Evolutionary conservation across 805 yeast genomes (phyloP).

Genomic region (Ogataea zsoltii): DNA sequence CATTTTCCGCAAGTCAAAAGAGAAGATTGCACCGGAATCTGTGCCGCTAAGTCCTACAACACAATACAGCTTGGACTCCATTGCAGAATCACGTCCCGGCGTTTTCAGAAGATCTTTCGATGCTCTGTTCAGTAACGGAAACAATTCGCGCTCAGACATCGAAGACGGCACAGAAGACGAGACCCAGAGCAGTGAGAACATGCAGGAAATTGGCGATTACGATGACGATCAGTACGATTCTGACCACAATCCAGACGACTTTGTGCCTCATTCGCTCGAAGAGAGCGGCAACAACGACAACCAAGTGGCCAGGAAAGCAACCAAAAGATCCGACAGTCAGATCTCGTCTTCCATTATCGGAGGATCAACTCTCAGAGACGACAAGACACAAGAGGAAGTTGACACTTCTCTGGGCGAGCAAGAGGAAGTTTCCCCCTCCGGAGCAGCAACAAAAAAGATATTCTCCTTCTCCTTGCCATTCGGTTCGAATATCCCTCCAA

Average conservation of each 20-base stretch:
- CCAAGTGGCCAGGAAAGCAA: neutral
- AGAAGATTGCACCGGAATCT: neutral
- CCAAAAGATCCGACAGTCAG: constrained; percentile 9
- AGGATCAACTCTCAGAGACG: constrained; percentile 39
- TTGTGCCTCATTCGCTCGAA: neutral
- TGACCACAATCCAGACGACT: neutral
- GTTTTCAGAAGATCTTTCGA: constrained; percentile 5
- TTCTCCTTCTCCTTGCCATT: constrained; percentile 63
- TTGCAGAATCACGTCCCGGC: neutral
- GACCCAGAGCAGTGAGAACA: constrained; percentile 19
- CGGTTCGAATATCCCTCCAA: constrained; percentile 39
- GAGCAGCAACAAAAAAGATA: constrained; percentile 31
- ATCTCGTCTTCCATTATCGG: constrained; percentile 53
- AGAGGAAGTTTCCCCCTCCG: constrained; percentile 26
- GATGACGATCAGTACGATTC: constrained; percentile 22
- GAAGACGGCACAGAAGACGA: constrained; percentile 1
- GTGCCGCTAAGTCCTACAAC: constrained; percentile 3
- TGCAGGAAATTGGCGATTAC: constrained; percentile 24
- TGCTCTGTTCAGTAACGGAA: neutral
- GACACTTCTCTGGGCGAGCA: constrained; percentile 25
- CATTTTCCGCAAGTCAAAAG: constrained; percentile 9
- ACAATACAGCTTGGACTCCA: neutral
- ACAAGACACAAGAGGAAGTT: constrained; percentile 7
- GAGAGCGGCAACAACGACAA: neutral
- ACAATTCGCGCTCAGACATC: neutral